Percentiles rank a stretch among this genome's conserved stretches.
Evolutionary conservation across 75 land plant species (phyloP).

Genomic region (Cupressus sempervirens): DNA sequence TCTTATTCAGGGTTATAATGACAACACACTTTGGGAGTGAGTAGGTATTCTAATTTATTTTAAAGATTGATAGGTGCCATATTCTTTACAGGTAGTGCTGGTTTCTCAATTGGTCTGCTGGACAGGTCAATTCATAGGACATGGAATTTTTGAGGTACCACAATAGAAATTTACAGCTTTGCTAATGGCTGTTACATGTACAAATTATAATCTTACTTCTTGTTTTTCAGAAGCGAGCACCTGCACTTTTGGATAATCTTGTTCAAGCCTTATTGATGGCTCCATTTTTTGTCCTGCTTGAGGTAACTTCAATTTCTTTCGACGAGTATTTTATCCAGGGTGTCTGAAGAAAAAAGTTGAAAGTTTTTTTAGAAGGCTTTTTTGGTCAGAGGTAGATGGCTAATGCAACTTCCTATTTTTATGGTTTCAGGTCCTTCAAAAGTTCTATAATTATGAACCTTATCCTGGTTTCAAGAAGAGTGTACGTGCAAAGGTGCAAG

Average conservation of each 20-base stretch:
- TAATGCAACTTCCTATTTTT: not conserved
- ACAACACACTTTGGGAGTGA: not conserved
- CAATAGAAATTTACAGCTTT: not conserved
- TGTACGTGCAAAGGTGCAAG: slow-evolving; percentile 51
- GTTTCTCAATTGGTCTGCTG: slow-evolving; percentile 81
- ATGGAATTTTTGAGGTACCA: slow-evolving; percentile 88
- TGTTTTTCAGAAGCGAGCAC: slow-evolving; percentile 75
- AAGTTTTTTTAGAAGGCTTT: not conserved
- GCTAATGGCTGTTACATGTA: not conserved
- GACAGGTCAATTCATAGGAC: slow-evolving; percentile 85
- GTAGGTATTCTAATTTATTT: not conserved
- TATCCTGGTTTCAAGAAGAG: slow-evolving; percentile 74
- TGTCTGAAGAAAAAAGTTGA: not conserved
- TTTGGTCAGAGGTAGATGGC: not conserved
- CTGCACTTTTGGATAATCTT: slow-evolving; percentile 95
- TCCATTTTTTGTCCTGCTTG: slow-evolving; percentile 95
- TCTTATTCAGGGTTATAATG: not conserved
- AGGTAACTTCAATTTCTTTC: slow-evolving; percentile 38
- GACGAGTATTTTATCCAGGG: not conserved
- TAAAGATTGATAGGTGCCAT: not conserved
- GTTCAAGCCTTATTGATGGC: slow-evolving; percentile 93
- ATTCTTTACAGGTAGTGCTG: slow-evolving; percentile 52
- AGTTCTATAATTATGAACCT: slow-evolving; percentile 75
- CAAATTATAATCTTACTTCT: not conserved
- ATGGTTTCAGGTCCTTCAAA: slow-evolving; percentile 59